Base-by-base conservation (phyloP, 2,329 filamentous ascomycete species). In the Apiospora hydei region DNA sequence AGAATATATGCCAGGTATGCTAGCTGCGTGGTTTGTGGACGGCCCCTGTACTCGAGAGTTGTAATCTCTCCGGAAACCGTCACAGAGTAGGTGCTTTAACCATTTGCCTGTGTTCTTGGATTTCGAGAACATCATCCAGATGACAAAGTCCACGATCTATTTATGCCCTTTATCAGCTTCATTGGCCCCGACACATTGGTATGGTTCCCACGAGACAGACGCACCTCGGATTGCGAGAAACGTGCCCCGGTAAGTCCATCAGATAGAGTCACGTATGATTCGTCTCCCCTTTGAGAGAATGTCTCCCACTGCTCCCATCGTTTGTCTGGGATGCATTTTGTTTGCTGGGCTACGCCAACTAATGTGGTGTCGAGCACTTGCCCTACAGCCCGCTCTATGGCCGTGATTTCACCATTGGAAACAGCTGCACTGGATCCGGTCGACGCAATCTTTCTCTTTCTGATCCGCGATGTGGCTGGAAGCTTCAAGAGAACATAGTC, bases 31-130 rank as follows among this genome's bases (percentile, higher is more conserved):
- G 16, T 80, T 75, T 7, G 78, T 77, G 7, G 74, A 77, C 38
- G 80, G 82, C 44, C 76, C 78, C 74, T 51, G 72, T 5, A 72
- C 72, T 46, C 76, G 75, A 38, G 79, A 73, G 61, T 73, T 74
- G 34, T 75, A 74, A 71, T 83, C 80, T 75, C 87, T 89, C 77
- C 92, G 90, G 77, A 92, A 97, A 34, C 96, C 96, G 84, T 97
- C 92, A 76, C 94, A 95, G 5, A 99, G 88, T 6, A 98, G 78
- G 82, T 98, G 94, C 69, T 89, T 88, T 1, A 92, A 91, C 77
- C 88, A 89, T 69, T 85, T 81, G 72, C 82, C 82, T 41, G 81
- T 77, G 26, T 80, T 79, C 44, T 85, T 83, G 21, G 85, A 82
- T 76, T 88, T 87, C 16, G 88, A 89, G 81, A 97, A 98, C 1